Percentiles rank a stretch among this genome's conserved stretches.
These are phyloP conservation scores for Pseudognaphalium luteoalbum DNA, from an alignment of 129 eudicot species.

Conservation along the genomic window DNA sequence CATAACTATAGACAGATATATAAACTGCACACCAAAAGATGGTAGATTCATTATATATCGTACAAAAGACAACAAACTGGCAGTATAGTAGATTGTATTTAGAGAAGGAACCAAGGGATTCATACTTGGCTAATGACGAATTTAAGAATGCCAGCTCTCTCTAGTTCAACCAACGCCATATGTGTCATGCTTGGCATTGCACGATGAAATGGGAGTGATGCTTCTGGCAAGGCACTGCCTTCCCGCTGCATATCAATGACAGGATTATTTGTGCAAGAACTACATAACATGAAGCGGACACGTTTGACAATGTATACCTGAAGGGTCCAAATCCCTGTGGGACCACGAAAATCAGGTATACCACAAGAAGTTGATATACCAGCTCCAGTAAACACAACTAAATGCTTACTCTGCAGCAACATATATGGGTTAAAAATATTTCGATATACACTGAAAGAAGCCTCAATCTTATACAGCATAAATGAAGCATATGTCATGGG, in stretches of 20 bases:
- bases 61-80: neutral
- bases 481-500: slow-evolving; percentile 17
- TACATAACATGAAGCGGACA: slow-evolving; percentile 12
- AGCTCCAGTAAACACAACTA: slow-evolving; percentile 98
- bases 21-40: slow-evolving; percentile 13
- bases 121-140: slow-evolving; percentile 92
- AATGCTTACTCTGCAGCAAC: slow-evolving; percentile 67
- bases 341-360: slow-evolving; percentile 99
- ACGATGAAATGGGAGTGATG: slow-evolving; percentile 92
- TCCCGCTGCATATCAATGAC: slow-evolving; percentile 53
- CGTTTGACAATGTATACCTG: slow-evolving; percentile 48
- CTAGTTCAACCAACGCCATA: slow-evolving; percentile 94
- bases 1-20: slow-evolving; percentile 1
- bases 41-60: slow-evolving; percentile 1
- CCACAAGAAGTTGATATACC: slow-evolving; percentile 99
- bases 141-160: slow-evolving; percentile 82
- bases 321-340: slow-evolving; percentile 98
- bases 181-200: slow-evolving; percentile 95
- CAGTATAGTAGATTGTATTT: neutral
- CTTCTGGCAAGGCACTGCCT: slow-evolving; percentile 94
- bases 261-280: neutral
- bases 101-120: neutral
- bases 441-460: slow-evolving; percentile 27
- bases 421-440: neutral
- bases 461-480: neutral